A percentile compares a stretch with the other conserved stretches of the same genome.
Conservation (phyloP, 495 filamentous ascomycete species). For the Chaetomium cochliodes region DNA sequence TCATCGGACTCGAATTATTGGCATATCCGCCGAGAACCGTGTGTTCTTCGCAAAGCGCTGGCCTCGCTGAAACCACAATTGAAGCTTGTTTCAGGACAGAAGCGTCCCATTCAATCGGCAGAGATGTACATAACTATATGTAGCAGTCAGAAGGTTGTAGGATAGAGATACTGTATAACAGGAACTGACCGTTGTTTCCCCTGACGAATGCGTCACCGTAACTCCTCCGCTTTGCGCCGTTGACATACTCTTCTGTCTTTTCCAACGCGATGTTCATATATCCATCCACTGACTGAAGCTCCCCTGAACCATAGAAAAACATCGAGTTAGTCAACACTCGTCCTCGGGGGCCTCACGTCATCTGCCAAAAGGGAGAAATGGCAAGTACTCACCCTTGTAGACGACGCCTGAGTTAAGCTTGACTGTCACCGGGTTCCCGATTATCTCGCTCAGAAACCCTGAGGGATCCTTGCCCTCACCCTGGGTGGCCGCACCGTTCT, state of each 20-base stretch:
- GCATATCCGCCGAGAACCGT: neutral
- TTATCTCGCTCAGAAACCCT: slow-evolving; percentile 85
- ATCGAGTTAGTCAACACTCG: slow-evolving; percentile 11
- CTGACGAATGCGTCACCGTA: slow-evolving; percentile 96
- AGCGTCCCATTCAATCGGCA: slow-evolving; percentile 52
- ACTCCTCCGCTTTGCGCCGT: slow-evolving; percentile 71
- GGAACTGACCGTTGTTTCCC: slow-evolving; percentile 81
- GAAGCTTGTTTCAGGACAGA: too few species aligned
- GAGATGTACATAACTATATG: slow-evolving; percentile 72
- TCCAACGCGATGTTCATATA: slow-evolving; percentile 99
- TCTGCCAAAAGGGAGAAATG: neutral
- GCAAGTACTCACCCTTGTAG: slow-evolving; percentile 71
- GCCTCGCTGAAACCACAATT: too few species aligned
- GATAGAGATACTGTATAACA: neutral
- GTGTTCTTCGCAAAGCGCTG: neutral
- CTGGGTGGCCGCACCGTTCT: slow-evolving; percentile 63
- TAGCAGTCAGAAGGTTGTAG: neutral
- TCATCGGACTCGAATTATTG: too few species aligned
- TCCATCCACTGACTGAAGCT: slow-evolving; percentile 96
- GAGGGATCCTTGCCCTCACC: slow-evolving; percentile 83
- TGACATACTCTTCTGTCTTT: slow-evolving; percentile 86
- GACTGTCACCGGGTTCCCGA: slow-evolving; percentile 85
- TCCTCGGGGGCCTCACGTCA: neutral
- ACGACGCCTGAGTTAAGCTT: slow-evolving; percentile 95
- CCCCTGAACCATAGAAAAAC: slow-evolving; percentile 53